Conservation (phyloP, 441 rosid species). For the Gossypium schwendimanii region DNA sequence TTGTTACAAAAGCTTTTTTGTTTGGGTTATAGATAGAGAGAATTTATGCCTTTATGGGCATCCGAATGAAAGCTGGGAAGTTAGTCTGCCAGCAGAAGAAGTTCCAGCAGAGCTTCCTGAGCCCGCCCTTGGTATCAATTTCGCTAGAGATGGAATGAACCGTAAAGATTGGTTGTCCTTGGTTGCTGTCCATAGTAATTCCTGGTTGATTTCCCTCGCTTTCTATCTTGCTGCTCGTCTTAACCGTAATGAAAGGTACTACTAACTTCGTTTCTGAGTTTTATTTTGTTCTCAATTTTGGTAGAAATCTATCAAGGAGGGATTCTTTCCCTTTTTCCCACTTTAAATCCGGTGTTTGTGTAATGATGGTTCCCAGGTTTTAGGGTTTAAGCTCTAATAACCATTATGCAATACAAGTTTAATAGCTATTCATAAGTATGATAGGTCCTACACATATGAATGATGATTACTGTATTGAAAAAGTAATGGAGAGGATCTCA, state of each 20-base stretch:
- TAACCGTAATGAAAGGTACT: slow-evolving; percentile 42
- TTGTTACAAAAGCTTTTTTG: slow-evolving; percentile 24
- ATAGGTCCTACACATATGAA: not conserved
- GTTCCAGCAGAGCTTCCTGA: slow-evolving; percentile 53
- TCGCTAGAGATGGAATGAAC: slow-evolving; percentile 53
- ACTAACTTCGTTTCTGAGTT: not conserved
- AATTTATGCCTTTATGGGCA: slow-evolving; percentile 52
- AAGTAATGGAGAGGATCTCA: not conserved
- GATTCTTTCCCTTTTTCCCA: not conserved
- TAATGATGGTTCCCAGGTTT: not conserved
- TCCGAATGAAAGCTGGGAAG: slow-evolving; percentile 54
- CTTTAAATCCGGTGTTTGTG: not conserved
- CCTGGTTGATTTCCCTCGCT: slow-evolving; percentile 56
- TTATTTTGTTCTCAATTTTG: not conserved
- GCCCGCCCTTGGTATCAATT: slow-evolving; percentile 53
- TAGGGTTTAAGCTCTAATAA: not conserved
- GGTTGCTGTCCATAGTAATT: slow-evolving; percentile 51
- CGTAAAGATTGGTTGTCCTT: slow-evolving; percentile 49
- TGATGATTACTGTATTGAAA: not conserved
- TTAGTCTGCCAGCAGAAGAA: slow-evolving; percentile 47
- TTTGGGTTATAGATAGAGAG: slow-evolving; percentile 34
- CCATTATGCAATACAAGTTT: not conserved
- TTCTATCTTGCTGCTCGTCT: slow-evolving; percentile 55
- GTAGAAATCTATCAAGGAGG: not conserved
- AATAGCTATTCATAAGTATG: not conserved